These are phyloP conservation scores for Fusarium sp. DNA, from an alignment of 2,329 filamentous ascomycete species.

Conservation along the genomic window DNA sequence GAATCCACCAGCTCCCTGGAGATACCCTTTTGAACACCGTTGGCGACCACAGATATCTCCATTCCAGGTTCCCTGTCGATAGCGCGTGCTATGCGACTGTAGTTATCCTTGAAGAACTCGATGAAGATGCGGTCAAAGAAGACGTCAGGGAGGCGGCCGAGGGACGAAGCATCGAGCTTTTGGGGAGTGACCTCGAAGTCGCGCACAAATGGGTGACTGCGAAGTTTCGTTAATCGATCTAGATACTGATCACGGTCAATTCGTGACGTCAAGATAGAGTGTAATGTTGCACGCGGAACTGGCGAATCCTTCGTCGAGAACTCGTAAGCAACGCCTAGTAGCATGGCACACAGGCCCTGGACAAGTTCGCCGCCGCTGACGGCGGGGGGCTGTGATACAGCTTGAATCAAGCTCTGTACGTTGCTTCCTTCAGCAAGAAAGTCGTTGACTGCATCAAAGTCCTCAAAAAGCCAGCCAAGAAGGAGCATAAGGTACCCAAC, in stretches of 20 bases:
- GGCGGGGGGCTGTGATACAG: conserved; percentile 69
- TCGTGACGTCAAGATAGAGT: conserved; percentile 79
- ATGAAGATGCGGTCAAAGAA: conserved; percentile 90
- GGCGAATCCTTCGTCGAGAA: conserved; percentile 98
- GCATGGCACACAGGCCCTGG: conserved; percentile 84
- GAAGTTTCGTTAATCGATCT: conserved; percentile 81
- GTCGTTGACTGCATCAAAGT: conserved; percentile 90
- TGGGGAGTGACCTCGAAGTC: conserved; percentile 91
- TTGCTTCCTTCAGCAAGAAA: conserved; percentile 93
- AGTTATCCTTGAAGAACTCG: conserved; percentile 96
- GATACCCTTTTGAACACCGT: conserved; percentile 87
- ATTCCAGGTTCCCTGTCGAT: conserved; percentile 92
- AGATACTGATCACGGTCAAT: conserved; percentile 90
- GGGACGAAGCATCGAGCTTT: conserved; percentile 63
- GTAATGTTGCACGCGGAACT: conserved; percentile 82
- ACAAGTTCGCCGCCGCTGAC: conserved; percentile 74
- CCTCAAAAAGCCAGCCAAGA: conserved; percentile 91
- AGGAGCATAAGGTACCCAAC: conserved; percentile 92
- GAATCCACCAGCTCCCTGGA: conserved; percentile 94
- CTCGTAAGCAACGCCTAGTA: conserved; percentile 92
- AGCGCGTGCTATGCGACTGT: conserved; percentile 83
- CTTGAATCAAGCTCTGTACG: conserved; percentile 85
- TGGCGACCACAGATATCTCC: conserved; percentile 83
- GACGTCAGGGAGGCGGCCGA: conserved; percentile 76
- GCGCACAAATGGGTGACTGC: conserved; percentile 81